Conservation (phyloP, 805 yeast species). For the Debaryomyces tyrocola region DNA sequence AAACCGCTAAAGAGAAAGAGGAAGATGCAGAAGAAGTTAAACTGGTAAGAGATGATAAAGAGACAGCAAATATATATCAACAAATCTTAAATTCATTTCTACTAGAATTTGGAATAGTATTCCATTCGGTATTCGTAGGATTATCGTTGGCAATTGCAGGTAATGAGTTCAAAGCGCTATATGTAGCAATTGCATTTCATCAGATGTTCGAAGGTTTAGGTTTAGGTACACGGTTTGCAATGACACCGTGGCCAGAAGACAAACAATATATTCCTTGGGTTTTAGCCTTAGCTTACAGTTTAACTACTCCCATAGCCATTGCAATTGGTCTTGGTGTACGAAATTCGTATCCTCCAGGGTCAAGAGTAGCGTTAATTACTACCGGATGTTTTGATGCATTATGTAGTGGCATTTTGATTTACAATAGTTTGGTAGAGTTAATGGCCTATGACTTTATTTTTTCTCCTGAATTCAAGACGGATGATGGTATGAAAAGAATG, state of each 20-base stretch:
- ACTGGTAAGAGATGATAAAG: not conserved
- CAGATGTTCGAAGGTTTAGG: slow-evolving; percentile 88
- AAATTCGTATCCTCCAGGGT: slow-evolving; percentile 30
- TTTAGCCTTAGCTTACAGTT: slow-evolving; percentile 26
- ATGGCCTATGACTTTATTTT: slow-evolving; percentile 41
- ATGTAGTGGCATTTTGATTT: slow-evolving; percentile 35
- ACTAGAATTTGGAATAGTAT: slow-evolving; percentile 75
- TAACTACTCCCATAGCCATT: slow-evolving; percentile 35
- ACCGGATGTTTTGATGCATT: slow-evolving; percentile 35
- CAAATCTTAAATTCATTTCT: slow-evolving; percentile 30
- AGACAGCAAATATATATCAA: not conserved
- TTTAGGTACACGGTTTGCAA: slow-evolving; percentile 65
- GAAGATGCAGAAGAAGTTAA: not conserved
- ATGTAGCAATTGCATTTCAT: slow-evolving; percentile 70
- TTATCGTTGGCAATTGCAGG: slow-evolving; percentile 77
- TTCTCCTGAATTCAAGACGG: slow-evolving; percentile 24
- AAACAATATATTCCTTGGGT: slow-evolving; percentile 34
- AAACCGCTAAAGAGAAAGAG: not conserved
- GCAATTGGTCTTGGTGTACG: slow-evolving; percentile 39
- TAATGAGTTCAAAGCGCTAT: slow-evolving; percentile 68
- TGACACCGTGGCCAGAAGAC: slow-evolving; percentile 33
- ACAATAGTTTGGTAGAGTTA: slow-evolving; percentile 37
- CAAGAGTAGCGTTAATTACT: slow-evolving; percentile 31
- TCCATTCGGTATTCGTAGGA: slow-evolving; percentile 84
- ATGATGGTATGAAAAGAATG: slow-evolving; percentile 14